phyloP scores from a whole-genome alignment of 73 alveolate genomes.

The Paramecium pentaurelia region DNA sequence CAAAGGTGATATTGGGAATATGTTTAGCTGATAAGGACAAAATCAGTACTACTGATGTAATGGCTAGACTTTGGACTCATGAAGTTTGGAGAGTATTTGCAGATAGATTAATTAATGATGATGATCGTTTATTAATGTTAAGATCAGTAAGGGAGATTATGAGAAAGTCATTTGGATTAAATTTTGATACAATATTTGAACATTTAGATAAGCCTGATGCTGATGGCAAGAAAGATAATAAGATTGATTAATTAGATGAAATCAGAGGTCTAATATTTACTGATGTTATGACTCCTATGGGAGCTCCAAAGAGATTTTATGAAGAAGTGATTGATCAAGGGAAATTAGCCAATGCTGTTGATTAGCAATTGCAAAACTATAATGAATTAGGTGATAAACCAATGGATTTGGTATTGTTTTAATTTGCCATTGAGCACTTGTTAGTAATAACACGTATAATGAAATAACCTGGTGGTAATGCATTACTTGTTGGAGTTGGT shows the following conservation, averaged over 20 bases:
- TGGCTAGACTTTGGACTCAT: conserved; percentile 98
- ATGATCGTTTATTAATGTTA: conserved; percentile 96
- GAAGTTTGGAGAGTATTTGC: conserved; percentile 99
- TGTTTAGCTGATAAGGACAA: conserved; percentile 55
- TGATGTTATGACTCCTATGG: conserved; percentile 86
- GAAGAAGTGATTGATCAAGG: conserved; percentile 80
- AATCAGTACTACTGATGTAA: conserved; percentile 40
- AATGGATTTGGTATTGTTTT: conserved; percentile 98
- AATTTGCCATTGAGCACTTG: conserved; percentile 99
- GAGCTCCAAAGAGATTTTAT: conserved; percentile 82
- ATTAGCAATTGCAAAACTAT: conserved; percentile 85
- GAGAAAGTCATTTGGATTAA: conserved; percentile 78
- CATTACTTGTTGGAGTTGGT: conserved; percentile 95
- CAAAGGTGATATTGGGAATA: conserved; percentile 94
- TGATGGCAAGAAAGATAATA: conserved; percentile 86
- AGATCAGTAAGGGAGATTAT: conserved; percentile 89
- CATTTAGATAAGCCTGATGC: conserved; percentile 69
- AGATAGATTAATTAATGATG: conserved; percentile 96
- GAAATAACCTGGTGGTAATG: conserved; percentile 99
- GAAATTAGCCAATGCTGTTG: conserved; percentile 2
- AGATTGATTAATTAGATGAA: conserved; percentile 93
- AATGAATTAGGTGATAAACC: conserved; percentile 67
- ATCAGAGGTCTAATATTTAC: conserved; percentile 93
- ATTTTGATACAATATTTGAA: conserved; percentile 83
- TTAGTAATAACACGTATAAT: conserved; percentile 96